Conservation (phyloP, 768 basidiomycete species). For the Inosperma sp. region DNA sequence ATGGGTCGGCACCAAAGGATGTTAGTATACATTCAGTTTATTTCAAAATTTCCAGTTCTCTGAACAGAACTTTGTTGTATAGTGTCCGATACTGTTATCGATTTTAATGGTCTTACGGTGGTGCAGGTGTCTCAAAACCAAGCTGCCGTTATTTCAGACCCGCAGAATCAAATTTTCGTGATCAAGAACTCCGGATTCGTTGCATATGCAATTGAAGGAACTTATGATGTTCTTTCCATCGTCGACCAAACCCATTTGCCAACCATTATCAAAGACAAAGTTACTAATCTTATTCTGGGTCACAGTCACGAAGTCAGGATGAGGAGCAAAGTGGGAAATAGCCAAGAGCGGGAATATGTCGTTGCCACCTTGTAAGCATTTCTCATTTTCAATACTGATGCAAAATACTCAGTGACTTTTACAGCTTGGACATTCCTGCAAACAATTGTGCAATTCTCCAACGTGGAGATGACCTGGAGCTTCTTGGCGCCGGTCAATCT, state of each 20-base stretch:
- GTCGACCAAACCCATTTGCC: constrained; percentile 82
- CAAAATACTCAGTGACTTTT: constrained; percentile 3
- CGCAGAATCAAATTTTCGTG: constrained; percentile 75
- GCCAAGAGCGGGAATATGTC: constrained; percentile 57
- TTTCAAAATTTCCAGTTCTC: background rate
- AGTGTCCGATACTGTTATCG: constrained; percentile 82
- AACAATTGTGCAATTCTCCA: constrained; percentile 86
- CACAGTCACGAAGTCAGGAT: constrained; percentile 77
- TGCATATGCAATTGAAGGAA: constrained; percentile 70
- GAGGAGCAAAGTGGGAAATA: constrained; percentile 49
- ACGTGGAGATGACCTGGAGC: constrained; percentile 71
- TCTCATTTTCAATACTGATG: background rate
- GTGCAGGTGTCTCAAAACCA: constrained; percentile 84
- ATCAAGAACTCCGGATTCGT: constrained; percentile 77
- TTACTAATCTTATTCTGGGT: constrained; percentile 62
- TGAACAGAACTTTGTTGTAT: background rate
- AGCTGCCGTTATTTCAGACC: constrained; percentile 75
- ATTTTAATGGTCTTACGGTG: constrained; percentile 75
- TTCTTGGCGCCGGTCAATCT: constrained; percentile 77
- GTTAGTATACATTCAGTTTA: constrained; percentile 37
- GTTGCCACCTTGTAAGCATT: constrained; percentile 69
- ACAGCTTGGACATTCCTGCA: constrained; percentile 75
- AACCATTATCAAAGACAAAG: constrained; percentile 50
- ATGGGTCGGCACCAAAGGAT: constrained; percentile 65
- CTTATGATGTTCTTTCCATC: constrained; percentile 74